phyloP scores from a whole-genome alignment of 352 stramenopile species.

The Pythium utonaiense region DNA sequence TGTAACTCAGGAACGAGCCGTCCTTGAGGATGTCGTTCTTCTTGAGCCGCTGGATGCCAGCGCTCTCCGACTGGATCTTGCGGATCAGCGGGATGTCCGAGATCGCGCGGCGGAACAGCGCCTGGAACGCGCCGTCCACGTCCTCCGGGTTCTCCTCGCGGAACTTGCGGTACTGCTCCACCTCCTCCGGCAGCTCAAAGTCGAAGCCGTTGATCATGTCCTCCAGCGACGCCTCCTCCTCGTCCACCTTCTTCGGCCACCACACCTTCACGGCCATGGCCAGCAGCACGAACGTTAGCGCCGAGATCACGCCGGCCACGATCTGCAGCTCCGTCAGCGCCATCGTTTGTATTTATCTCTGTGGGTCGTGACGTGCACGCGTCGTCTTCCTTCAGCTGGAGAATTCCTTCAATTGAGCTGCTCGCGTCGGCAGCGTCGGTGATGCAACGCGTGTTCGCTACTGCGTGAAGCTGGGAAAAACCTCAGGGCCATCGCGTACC shows the following conservation, averaged over 20 bases:
- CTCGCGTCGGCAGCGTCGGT: background rate
- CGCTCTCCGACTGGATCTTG: conserved; percentile 85
- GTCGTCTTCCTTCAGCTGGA: too few species aligned
- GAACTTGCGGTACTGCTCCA: conserved; percentile 71
- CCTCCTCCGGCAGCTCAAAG: conserved; percentile 78
- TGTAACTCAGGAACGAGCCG: conserved; percentile 85
- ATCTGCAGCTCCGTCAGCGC: conserved; percentile 73
- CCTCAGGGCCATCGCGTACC: conserved; percentile 8
- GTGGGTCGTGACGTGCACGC: too few species aligned
- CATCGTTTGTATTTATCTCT: too few species aligned
- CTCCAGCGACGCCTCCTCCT: conserved; percentile 75
- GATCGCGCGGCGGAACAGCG: conserved; percentile 80
- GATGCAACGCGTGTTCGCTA: conserved; percentile 27
- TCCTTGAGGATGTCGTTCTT: conserved; percentile 89
- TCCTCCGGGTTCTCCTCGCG: conserved; percentile 65
- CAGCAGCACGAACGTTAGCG: conserved; percentile 54
- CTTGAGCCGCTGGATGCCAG: conserved; percentile 81
- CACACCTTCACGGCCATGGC: conserved; percentile 60
- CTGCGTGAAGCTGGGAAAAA: conserved; percentile 21
- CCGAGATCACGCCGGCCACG: conserved; percentile 58
- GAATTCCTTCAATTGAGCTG: conserved; percentile 11
- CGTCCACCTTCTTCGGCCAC: conserved; percentile 66
- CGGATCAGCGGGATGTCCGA: conserved; percentile 83
- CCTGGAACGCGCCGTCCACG: conserved; percentile 68
- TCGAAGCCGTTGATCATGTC: conserved; percentile 90